phyloP scores from a whole-genome alignment of 73 alveolate genomes.

The Paramecium primaurelia region DNA sequence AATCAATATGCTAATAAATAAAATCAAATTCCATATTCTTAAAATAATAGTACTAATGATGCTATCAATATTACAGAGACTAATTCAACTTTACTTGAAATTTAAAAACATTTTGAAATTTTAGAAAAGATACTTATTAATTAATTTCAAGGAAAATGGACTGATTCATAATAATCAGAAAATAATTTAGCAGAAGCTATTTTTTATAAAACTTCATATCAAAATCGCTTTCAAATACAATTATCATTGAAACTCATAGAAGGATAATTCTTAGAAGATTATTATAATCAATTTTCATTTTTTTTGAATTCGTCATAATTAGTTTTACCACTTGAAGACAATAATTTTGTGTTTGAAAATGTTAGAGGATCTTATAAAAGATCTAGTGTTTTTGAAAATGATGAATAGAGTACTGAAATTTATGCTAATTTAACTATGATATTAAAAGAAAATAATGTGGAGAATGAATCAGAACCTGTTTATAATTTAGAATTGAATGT shows the following conservation, averaged over 20 bases:
- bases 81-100: background rate
- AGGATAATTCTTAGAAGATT: background rate
- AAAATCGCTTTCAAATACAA: background rate
- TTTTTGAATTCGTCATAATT: background rate
- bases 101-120: background rate
- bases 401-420: background rate
- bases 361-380: background rate
- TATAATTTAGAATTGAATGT: background rate
- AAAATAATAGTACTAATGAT: background rate
- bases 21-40: background rate
- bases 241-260: background rate
- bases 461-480: background rate
- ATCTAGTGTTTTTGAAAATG: background rate
- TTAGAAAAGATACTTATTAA: background rate
- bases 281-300: background rate
- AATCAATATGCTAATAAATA: background rate
- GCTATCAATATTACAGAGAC: background rate
- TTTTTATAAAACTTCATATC: background rate
- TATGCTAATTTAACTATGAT: background rate
- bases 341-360: background rate
- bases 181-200: background rate
- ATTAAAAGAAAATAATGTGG: background rate
- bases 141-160: background rate
- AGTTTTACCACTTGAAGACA: background rate
- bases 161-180: background rate